phyloP scores from a whole-genome alignment of 805 yeast species.

The Schwanniomyces occidentalis region DNA sequence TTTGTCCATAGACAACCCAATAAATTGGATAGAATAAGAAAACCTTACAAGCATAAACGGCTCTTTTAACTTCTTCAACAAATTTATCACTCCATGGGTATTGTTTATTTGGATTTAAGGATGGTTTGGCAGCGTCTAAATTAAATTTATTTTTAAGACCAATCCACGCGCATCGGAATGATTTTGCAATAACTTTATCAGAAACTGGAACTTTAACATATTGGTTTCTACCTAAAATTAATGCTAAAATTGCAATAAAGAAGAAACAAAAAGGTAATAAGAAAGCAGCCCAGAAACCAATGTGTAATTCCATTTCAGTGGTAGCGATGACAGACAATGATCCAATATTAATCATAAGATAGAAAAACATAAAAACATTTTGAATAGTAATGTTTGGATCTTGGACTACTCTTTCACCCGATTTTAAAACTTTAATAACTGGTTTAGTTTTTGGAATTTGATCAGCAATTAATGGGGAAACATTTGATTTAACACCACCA shows the following conservation, averaged over 20 bases:
- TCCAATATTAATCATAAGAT: constrained; percentile 75
- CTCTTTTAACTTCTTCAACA: constrained; percentile 70
- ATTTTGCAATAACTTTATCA: constrained; percentile 58
- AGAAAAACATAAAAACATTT: constrained; percentile 73
- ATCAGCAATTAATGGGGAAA: constrained; percentile 75
- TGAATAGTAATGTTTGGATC: constrained; percentile 74
- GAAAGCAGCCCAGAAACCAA: constrained; percentile 76
- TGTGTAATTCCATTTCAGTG: constrained; percentile 63
- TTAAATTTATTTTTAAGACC: constrained; percentile 49
- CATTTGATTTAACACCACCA: constrained; percentile 78
- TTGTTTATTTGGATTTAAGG: constrained; percentile 46
- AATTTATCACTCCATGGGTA: constrained; percentile 66
- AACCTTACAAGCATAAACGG: constrained; percentile 71
- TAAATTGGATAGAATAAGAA: constrained; percentile 70
- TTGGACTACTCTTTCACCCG: constrained; percentile 42
- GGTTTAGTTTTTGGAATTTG: constrained; percentile 45
- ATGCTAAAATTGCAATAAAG: constrained; percentile 50
- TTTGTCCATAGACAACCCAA: constrained; percentile 73
- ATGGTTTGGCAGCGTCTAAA: constrained; percentile 59
- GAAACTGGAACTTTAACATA: constrained; percentile 62
- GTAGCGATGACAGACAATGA: constrained; percentile 75
- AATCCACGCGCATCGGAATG: constrained; percentile 45
- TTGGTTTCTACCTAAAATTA: constrained; percentile 52
- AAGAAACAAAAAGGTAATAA: constrained; percentile 66
- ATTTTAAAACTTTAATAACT: constrained; percentile 34